Percentiles rank a stretch among this genome's conserved stretches.
These are phyloP conservation scores for Suhomyces sp. DNA, from an alignment of 805 yeast genomes.

Conservation along the genomic window DNA sequence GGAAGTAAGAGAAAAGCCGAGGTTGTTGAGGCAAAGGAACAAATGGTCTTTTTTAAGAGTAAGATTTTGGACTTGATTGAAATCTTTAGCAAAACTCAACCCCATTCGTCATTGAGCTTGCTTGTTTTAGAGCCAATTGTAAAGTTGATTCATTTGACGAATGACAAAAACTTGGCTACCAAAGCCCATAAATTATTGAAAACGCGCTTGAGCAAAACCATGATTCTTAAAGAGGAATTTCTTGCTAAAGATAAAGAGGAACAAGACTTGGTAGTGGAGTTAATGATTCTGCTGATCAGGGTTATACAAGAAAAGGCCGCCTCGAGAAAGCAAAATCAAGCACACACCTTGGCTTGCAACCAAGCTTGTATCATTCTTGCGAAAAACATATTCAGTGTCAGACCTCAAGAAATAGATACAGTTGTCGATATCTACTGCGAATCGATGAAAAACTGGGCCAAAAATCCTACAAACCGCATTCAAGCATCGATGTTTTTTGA, in stretches of 20 bases:
- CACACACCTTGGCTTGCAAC: conserved; percentile 55
- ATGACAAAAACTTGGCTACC: conserved; percentile 66
- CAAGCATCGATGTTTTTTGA: conserved; percentile 66
- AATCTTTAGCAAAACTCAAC: conserved; percentile 49
- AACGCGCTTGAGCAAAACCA: conserved; percentile 53
- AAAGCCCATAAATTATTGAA: conserved; percentile 74
- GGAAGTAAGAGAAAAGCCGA: conserved; percentile 72
- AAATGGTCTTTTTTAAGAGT: conserved; percentile 73
- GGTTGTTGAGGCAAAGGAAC: conserved; percentile 74
- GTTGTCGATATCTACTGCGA: conserved; percentile 56
- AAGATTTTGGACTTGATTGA: conserved; percentile 78
- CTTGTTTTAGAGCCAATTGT: conserved; percentile 55
- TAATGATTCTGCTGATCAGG: conserved; percentile 28
- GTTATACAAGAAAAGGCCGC: conserved; percentile 44
- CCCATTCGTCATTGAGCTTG: conserved; percentile 39
- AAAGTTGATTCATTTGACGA: conserved; percentile 59
- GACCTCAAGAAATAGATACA: conserved; percentile 34
- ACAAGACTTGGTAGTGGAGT: not conserved
- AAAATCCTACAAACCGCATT: conserved; percentile 42
- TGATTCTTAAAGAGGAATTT: conserved; percentile 23
- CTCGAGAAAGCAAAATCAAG: conserved; percentile 43
- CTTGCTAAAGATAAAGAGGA: conserved; percentile 15
- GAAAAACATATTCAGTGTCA: conserved; percentile 47
- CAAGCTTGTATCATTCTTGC: conserved; percentile 65
- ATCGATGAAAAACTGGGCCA: conserved; percentile 62